Percentiles rank a stretch among this genome's conserved stretches.
Conservation (phyloP, 2,329 filamentous ascomycete genomes). For the Monascus ruber region DNA sequence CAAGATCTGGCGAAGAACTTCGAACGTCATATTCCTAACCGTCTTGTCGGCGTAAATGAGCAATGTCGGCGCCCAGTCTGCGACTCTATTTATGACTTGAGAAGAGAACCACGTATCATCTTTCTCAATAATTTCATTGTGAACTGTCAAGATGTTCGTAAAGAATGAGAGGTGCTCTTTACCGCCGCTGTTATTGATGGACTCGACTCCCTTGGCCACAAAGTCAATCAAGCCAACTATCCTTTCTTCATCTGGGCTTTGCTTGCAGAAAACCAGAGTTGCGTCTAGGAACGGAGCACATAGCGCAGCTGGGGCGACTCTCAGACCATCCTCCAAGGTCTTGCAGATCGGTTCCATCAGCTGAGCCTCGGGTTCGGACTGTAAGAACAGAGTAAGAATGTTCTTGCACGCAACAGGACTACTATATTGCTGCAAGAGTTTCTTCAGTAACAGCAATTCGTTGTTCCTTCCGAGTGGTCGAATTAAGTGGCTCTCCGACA, state of each 20-base stretch:
- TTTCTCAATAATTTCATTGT: conserved; percentile 26
- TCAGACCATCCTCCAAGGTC: conserved; percentile 45
- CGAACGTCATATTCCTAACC: conserved; percentile 36
- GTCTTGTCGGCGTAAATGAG: conserved; percentile 39
- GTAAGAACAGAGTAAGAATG: conserved; percentile 49
- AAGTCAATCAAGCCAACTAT: conserved; percentile 29
- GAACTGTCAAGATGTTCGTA: conserved; percentile 37
- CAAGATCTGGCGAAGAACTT: conserved; percentile 31
- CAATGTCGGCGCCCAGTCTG: conserved; percentile 41
- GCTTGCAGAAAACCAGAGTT: conserved; percentile 42
- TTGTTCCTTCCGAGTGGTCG: conserved; percentile 20
- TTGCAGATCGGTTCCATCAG: conserved; percentile 36
- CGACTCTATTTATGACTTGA: conserved; percentile 30
- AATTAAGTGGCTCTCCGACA: conserved; percentile 22
- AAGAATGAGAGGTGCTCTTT: conserved; percentile 42
- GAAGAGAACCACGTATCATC: conserved; percentile 22
- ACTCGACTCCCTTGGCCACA: conserved; percentile 36
- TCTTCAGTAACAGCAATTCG: conserved; percentile 40
- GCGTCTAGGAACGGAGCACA: conserved; percentile 48
- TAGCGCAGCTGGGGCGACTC: conserved; percentile 37
- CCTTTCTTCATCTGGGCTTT: conserved; percentile 23
- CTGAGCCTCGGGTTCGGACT: conserved; percentile 42
- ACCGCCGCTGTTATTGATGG: conserved; percentile 38
- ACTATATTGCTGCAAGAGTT: conserved; percentile 53
- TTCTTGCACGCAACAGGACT: conserved; percentile 40